Base-by-base conservation (phyloP, 108 stramenopile genomes). In the Cylindrotheca fusiformis region DNA sequence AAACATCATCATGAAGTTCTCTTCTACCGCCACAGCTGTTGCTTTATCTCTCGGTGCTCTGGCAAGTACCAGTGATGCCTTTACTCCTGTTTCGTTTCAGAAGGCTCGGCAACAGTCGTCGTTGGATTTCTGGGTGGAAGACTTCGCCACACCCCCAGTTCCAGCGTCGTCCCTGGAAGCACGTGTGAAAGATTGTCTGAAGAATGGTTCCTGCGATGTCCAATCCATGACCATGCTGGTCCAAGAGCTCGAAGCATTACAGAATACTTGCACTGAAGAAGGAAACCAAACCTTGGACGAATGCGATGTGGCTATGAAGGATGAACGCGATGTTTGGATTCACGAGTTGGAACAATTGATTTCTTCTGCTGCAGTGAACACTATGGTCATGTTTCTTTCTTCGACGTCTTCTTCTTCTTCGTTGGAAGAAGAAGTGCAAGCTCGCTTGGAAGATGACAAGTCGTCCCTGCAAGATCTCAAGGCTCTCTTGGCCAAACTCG, bases 241-340 rank as follows among this genome's bases (percentile, higher is more conserved):
- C 10, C 36, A 41, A 14, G 60, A 61, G 28, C 47, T 61, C 0
- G 60, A 61, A 48, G 31, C 19, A 8, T 23, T 61, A 0, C 45
- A 61, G 8, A 28, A 46, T 10, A 25, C 22, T 1, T 61, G 60
- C 27, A 61, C 60, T 8, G 60, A 61, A 48, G 60, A 61, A 24
- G 60, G 47, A 46, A 61, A 47, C 29, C 60, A 61, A 41, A 61
- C 60, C 23, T 24, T 31, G 31, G 23, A 26, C 0, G 45, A n/a
- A 12, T 61, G 60, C 19, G 60, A 61, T 19, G 47, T 61, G 2
- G 30, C 31, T 21, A 26, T 61, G 12, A 61, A 61, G 47, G 60
- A 61, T 23, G 47, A 61, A 19, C 46, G 60, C 4, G 60, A 61
- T 28, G 29, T 46, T 0, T 44, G 45, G n/a, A 61, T 61, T 0